Evolutionary conservation across 441 rosid species (phyloP).

Genomic region (Euphorbia schlechtendalii): DNA sequence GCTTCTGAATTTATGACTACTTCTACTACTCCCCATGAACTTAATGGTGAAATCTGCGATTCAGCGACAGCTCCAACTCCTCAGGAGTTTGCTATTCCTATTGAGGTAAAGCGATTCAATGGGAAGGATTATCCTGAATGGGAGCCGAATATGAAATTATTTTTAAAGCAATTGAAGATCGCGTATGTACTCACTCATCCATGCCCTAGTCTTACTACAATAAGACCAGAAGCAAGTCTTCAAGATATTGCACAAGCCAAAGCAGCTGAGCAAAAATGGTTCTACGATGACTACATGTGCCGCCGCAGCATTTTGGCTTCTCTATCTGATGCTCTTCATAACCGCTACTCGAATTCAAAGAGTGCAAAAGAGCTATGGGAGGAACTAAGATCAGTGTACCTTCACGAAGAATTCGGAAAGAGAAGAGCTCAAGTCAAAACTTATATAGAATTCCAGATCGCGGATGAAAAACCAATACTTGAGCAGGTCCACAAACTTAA

Average conservation of each 20-base stretch:
- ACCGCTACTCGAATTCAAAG: slow-evolving; percentile 42
- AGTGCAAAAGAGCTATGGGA: slow-evolving; percentile 79
- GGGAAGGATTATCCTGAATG: slow-evolving; percentile 64
- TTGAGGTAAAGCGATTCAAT: slow-evolving; percentile 55
- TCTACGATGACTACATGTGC: slow-evolving; percentile 60
- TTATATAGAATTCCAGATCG: slow-evolving; percentile 68
- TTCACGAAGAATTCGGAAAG: slow-evolving; percentile 49
- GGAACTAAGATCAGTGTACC: slow-evolving; percentile 59
- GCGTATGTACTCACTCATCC: slow-evolving; percentile 57
- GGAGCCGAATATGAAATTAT: slow-evolving; percentile 57
- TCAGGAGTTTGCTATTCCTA: slow-evolving; percentile 26
- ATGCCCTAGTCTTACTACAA: slow-evolving; percentile 30
- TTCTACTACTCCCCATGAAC: slow-evolving; percentile 19
- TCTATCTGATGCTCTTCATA: slow-evolving; percentile 59
- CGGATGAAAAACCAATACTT: slow-evolving; percentile 47
- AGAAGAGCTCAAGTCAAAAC: slow-evolving; percentile 62
- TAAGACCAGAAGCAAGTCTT: slow-evolving; percentile 24
- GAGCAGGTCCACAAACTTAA: slow-evolving; percentile 64
- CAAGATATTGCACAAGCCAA: slow-evolving; percentile 31
- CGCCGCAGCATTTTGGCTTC: slow-evolving; percentile 52
- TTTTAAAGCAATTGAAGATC: slow-evolving; percentile 59
- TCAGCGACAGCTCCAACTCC: slow-evolving; percentile 18
- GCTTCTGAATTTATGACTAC: slow-evolving; percentile 15
- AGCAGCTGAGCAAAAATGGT: slow-evolving; percentile 46
- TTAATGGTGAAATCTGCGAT: slow-evolving; percentile 29